These are phyloP conservation scores for Ophioceras dolichostomum DNA, from an alignment of 2,329 filamentous ascomycete genomes.

Conservation along the genomic window DNA sequence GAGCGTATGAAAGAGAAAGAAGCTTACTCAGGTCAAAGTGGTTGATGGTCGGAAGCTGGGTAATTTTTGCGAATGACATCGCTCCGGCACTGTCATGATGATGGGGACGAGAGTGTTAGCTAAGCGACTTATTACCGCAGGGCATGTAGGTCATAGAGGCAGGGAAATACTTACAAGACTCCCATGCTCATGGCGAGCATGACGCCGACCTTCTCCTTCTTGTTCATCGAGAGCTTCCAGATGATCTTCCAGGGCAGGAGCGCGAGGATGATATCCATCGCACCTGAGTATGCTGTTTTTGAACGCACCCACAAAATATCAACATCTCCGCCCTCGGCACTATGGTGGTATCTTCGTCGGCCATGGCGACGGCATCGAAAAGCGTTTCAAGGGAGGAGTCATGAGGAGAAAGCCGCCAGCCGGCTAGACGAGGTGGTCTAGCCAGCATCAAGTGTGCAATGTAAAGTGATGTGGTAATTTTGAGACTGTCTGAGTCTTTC, in stretches of 20 bases:
- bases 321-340: neutral
- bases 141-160: too few relatives aligned
- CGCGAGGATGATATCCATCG: slow-evolving; percentile 24
- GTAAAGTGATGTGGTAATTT: too few relatives aligned
- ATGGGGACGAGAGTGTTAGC: too few relatives aligned
- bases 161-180: slow-evolving; percentile 4
- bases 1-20: neutral
- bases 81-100: slow-evolving; percentile 9
- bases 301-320: neutral
- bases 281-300: slow-evolving; percentile 12
- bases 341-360: too few relatives aligned
- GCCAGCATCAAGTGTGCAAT: too few relatives aligned
- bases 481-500: neutral
- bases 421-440: too few relatives aligned
- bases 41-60: slow-evolving; percentile 10
- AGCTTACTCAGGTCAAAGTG: neutral
- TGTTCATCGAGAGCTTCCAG: slow-evolving; percentile 7
- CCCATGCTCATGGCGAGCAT: slow-evolving; percentile 21
- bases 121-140: too few relatives aligned
- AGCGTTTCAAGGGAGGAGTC: too few relatives aligned
- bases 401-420: too few relatives aligned
- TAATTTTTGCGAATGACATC: slow-evolving; percentile 12
- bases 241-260: slow-evolving; percentile 24
- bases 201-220: slow-evolving; percentile 22
- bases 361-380: too few relatives aligned